Evolutionary conservation across 441 rosid genomes (phyloP).

Genomic region (Hura crepitans): DNA sequence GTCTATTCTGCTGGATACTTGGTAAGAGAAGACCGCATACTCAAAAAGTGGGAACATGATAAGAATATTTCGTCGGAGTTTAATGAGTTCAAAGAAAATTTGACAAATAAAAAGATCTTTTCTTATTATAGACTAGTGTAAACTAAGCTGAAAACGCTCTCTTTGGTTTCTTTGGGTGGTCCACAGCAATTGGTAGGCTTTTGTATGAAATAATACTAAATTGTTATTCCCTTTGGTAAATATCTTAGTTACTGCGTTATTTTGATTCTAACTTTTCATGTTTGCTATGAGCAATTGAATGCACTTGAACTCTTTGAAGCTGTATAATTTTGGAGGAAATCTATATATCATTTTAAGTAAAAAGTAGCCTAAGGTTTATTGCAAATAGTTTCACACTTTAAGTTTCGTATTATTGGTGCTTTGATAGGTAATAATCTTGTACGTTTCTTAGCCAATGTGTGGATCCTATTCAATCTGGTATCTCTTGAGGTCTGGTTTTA

Average conservation of each 20-base stretch:
- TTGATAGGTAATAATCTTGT: too few species aligned
- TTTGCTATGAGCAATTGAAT: conserved; percentile 16
- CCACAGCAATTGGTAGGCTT: conserved; percentile 7
- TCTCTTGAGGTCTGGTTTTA: too few species aligned
- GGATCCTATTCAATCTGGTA: too few species aligned
- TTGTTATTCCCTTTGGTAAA: background rate
- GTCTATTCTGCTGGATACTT: conserved; percentile 10
- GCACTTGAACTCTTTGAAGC: conserved; percentile 1
- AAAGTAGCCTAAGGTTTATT: background rate
- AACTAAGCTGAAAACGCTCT: conserved; percentile 22
- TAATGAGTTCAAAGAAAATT: conserved; percentile 26
- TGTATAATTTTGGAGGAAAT: background rate
- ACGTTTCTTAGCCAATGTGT: too few species aligned
- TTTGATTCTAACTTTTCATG: conserved; percentile 13
- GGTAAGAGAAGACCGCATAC: conserved; percentile 20
- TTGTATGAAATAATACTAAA: conserved; percentile 11
- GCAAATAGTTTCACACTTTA: background rate
- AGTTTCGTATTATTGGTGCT: background rate
- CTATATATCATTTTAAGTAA: background rate
- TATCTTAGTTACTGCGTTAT: conserved; percentile 19
- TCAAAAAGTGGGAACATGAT: conserved; percentile 14
- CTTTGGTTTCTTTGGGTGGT: conserved; percentile 22
- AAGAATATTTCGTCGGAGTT: conserved; percentile 22
- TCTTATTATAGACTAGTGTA: conserved; percentile 7
- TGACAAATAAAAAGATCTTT: conserved; percentile 32